Conservation (phyloP, 2,329 filamentous ascomycete genomes). For the Alternaria burnsii region DNA sequence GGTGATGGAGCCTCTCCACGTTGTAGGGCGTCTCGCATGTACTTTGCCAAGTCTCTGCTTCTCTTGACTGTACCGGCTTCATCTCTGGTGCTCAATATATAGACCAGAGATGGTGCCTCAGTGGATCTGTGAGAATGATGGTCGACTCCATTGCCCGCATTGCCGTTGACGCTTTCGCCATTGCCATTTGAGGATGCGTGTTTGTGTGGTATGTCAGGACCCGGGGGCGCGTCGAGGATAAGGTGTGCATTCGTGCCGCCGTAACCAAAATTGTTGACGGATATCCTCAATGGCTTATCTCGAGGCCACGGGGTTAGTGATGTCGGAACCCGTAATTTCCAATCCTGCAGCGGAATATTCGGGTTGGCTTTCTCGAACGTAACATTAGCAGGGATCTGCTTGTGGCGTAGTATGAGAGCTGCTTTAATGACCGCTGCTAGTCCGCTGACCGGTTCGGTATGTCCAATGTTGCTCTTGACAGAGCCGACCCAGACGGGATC, state of each 20-base stretch:
- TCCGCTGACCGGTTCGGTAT: constrained; percentile 11
- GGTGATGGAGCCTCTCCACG: not conserved
- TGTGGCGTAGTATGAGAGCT: constrained; percentile 1
- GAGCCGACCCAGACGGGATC: constrained; percentile 10
- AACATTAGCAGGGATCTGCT: constrained; percentile 6
- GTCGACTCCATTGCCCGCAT: not conserved
- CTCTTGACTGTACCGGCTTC: not conserved
- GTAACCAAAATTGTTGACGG: constrained; percentile 28
- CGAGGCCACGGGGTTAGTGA: constrained; percentile 18
- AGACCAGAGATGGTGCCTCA: not conserved
- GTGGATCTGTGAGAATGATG: not conserved
- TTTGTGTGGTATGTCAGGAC: constrained; percentile 1
- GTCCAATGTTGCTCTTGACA: constrained; percentile 15
- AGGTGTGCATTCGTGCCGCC: constrained; percentile 34
- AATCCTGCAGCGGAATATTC: constrained; percentile 2
- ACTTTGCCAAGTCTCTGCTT: constrained; percentile 2
- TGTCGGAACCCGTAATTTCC: constrained; percentile 9
- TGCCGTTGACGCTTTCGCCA: not conserved
- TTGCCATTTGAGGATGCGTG: not conserved
- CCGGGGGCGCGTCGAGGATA: constrained; percentile 28
- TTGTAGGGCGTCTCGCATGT: not conserved
- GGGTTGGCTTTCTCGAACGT: constrained; percentile 11
- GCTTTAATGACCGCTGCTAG: constrained; percentile 14
- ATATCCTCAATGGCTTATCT: not conserved
- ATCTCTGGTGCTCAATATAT: constrained; percentile 5